Evolutionary conservation across 208 protist species (phyloP).

Genomic region (Leishmania arabica): DNA sequence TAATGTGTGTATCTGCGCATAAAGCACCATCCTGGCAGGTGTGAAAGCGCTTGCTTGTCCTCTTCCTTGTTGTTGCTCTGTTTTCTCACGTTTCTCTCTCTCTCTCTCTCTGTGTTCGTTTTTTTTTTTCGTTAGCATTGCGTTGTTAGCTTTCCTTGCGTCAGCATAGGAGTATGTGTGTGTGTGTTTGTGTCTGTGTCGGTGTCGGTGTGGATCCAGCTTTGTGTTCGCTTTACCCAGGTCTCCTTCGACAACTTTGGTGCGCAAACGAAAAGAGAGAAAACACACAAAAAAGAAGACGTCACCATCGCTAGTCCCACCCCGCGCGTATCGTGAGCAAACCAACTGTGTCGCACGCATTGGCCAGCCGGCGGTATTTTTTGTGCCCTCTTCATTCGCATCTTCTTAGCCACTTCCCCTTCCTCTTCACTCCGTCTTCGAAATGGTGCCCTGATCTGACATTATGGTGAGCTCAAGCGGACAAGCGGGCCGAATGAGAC

Average conservation of each 20-base stretch:
- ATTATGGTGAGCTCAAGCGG: background rate
- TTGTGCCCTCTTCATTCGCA: background rate
- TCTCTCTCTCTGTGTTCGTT: background rate
- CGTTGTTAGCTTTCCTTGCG: background rate
- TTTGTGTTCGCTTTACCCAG: background rate
- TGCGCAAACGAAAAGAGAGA: background rate
- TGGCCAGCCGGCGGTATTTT: background rate
- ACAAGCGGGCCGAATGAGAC: background rate
- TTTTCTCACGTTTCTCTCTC: conserved; percentile 8
- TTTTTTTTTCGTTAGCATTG: conserved; percentile 5
- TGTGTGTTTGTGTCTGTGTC: background rate
- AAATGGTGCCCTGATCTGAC: background rate
- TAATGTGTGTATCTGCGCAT: too few relatives aligned
- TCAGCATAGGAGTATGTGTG: too few relatives aligned
- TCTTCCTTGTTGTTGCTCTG: background rate
- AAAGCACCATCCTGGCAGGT: background rate
- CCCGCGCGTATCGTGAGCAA: background rate
- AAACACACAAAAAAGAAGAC: background rate
- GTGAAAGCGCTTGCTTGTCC: background rate
- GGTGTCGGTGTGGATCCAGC: background rate
- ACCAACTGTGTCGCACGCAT: background rate
- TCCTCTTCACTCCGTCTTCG: background rate
- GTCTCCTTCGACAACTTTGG: background rate
- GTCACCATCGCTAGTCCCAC: background rate
- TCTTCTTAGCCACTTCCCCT: background rate